Base-by-base conservation (phyloP, 1,284 basidiomycete genomes). In the Sparassis latifolia region DNA sequence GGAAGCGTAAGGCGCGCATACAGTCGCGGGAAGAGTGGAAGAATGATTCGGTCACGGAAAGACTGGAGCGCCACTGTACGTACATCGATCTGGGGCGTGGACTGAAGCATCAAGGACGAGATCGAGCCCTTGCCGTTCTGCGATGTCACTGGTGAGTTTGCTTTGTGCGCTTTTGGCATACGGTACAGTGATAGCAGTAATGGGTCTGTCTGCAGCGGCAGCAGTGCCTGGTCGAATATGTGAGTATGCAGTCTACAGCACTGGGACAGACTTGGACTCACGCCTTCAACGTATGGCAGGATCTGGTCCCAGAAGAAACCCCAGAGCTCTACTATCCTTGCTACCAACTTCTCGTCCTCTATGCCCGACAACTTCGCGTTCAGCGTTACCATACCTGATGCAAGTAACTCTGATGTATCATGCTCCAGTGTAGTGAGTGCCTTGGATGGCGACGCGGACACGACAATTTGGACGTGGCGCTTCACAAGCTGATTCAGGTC, bases 251-350 rank as follows among this genome's bases (percentile, higher is more conserved):
- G 9, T 9, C 35, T 38, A 38, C n/a, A 38, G n/a, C 7, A 7
- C 7, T 38, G 35, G n/a, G 35, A 38, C 7, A 38, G 35, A 38
- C 7, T 7, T 44, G 1, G 44, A 74, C 83, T 63, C 61, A 89
- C 89, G 48, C 87, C 88, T 75, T 94, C 90, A 40, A 93, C 73
- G 63, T 93, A 95, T 1, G 94, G 92, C 1, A 98, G 71, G 27
- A 97, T 84, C 55, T 92, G 86, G 56, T 90, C 88, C 85, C 92
- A 97, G 71, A 97, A 97, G 73, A 96, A 95, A 4, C 78, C 80
- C 95, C 95, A 98, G 10, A 90, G 77, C 58, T 96, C 92, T 1
- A 92, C 89, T 7, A 96, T 75, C 6, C 90, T 77, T 1, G 74
- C 73, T 12, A 95, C 70, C 3, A 97, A 76, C 58, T 83, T 79